phyloP scores from a whole-genome alignment of 257 asterid genomes.

The Eucommia ulmoides region DNA sequence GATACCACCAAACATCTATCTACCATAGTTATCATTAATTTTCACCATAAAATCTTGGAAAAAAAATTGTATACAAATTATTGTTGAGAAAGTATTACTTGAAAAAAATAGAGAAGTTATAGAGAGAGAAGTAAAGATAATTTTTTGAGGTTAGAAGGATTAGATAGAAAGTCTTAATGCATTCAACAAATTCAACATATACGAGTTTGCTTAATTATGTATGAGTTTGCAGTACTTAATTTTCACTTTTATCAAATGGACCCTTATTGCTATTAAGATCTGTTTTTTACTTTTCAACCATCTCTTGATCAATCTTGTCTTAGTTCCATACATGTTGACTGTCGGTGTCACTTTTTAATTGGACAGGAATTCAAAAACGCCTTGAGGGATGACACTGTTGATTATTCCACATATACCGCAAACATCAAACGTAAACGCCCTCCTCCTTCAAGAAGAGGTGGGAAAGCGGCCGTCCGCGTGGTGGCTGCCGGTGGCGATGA shows the following conservation, averaged over 20 bases:
- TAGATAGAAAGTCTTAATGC: neutral
- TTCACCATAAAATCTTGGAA: no score
- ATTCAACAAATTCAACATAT: no score
- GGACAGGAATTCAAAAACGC: slow-evolving; percentile 46
- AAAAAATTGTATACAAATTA: no score
- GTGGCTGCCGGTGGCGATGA: slow-evolving; percentile 11
- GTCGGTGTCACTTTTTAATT: neutral
- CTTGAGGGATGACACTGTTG: slow-evolving; percentile 45
- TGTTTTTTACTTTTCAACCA: neutral
- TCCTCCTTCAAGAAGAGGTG: slow-evolving; percentile 35
- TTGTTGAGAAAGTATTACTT: no score
- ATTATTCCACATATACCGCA: slow-evolving; percentile 52
- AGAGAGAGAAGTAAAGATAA: neutral
- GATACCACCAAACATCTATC: no score
- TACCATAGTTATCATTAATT: no score
- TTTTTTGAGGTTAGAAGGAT: neutral
- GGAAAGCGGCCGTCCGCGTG: slow-evolving; percentile 26
- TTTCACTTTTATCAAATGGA: neutral
- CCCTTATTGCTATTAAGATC: neutral
- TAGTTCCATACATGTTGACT: neutral
- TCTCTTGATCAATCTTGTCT: neutral
- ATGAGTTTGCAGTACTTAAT: no score
- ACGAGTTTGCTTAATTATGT: no score
- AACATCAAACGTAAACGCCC: slow-evolving; percentile 50
- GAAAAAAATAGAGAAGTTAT: neutral